Percentiles rank a stretch among this genome's conserved stretches.
phyloP scores from a whole-genome alignment of 164 flowering plant species.

The Aristolochia fimbriata region DNA sequence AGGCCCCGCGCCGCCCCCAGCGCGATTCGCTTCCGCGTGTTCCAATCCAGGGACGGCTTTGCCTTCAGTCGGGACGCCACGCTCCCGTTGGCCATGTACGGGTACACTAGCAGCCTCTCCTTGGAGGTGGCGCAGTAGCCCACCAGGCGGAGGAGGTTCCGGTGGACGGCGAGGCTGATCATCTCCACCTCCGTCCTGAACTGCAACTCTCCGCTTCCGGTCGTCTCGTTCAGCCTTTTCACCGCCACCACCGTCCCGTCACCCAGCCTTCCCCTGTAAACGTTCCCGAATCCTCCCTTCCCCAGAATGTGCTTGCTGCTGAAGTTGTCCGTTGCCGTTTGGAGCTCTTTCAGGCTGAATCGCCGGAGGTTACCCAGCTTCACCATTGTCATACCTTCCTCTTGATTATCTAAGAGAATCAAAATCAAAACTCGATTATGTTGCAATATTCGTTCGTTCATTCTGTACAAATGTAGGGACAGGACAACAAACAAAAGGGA shows the following conservation, averaged over 20 bases:
- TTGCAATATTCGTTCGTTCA: background rate
- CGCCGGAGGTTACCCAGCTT: constrained; percentile 60
- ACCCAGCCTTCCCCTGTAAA: constrained; percentile 61
- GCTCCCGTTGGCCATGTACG: constrained; percentile 92
- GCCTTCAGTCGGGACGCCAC: constrained; percentile 78
- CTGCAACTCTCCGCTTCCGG: constrained; percentile 58
- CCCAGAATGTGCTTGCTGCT: constrained; percentile 76
- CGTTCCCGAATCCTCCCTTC: constrained; percentile 89
- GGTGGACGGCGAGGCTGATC: constrained; percentile 88
- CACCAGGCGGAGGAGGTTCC: constrained; percentile 60
- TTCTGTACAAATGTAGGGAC: too few relatives aligned
- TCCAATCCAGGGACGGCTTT: constrained; percentile 83
- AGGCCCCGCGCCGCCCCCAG: constrained; percentile 88
- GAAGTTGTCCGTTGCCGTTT: constrained; percentile 69
- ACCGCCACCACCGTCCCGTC: constrained; percentile 79
- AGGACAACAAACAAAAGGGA: too few relatives aligned
- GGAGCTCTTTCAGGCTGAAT: constrained; percentile 72
- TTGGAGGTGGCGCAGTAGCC: constrained; percentile 69
- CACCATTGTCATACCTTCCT: constrained; percentile 45
- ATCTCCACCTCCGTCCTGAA: constrained; percentile 79
- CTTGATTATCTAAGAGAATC: constrained; percentile 44
- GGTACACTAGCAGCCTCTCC: constrained; percentile 78
- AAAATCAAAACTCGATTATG: background rate
- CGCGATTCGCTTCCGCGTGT: constrained; percentile 78
- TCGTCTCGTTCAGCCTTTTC: constrained; percentile 58